Evolutionary conservation across 495 filamentous ascomycete species (phyloP), one percentile per base, ranked within the genome.

Genomic region (Daldinia grandis): DNA sequence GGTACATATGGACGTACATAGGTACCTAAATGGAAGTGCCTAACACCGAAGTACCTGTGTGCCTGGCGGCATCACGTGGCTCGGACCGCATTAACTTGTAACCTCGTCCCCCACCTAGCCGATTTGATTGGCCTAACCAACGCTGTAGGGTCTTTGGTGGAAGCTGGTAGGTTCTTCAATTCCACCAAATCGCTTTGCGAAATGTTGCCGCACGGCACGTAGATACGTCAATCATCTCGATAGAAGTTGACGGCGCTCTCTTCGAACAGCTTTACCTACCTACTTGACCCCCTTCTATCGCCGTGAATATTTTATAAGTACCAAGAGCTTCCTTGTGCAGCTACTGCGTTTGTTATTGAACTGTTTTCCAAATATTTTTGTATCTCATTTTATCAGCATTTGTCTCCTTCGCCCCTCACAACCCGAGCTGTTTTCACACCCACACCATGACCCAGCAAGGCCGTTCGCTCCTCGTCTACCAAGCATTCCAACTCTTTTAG

Each of bases 401-500:
- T 37, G 56, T 8, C 17, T 54, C 37, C 58, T 27, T 42, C 53
- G 54, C 69, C 63, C 63, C 64, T 60, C 60, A 53, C 64, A 42
- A 33, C 56, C 15, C 37, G 21, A 27, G 21, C n/a, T 55, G 10
- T 51, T 50, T 40, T 54, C 61, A 49, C 44, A 40, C 42, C 38
- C 71, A 50, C 72, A 74, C 65, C 74, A 76, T 76, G 74, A 74
- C 63, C 72, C 64, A 76, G 68, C 68, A 72, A 61, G 57, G 55
- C 55, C 21, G 53, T 56, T 58, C 30, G 33, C 31, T 40, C 56
- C 21, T 51, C 50, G 38, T 55, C 68, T 67, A 65, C 56, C 55
- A 60, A 63, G 59, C 55, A 14, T 71, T 61, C 38, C 59, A 66
- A 27, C 65, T 72, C 37, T 70, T 64, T 59, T 76, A 74, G 64